These are phyloP conservation scores for Fusarium multiceps DNA, from an alignment of 2,329 filamentous ascomycete genomes.

Conservation along the genomic window DNA sequence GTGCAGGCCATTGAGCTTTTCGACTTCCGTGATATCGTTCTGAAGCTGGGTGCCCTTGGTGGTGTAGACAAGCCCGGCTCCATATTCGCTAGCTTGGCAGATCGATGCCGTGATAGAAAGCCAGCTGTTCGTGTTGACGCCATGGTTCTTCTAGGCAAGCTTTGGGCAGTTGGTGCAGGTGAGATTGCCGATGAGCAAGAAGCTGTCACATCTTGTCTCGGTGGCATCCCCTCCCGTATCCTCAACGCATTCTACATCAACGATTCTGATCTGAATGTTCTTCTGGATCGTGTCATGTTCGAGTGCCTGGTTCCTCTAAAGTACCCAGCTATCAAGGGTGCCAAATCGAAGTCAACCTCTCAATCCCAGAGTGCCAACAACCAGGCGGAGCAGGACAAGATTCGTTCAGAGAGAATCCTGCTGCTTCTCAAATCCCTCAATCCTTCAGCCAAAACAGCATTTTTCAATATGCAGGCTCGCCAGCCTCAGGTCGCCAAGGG, in stretches of 20 bases:
- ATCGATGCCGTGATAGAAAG: constrained; percentile 89
- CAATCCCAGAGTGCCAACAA: constrained; percentile 61
- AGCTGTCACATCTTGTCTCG: constrained; percentile 77
- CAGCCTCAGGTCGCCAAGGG: constrained; percentile 80
- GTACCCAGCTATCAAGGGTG: constrained; percentile 75
- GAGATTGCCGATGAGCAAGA: constrained; percentile 89
- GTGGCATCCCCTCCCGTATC: constrained; percentile 84
- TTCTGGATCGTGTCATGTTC: constrained; percentile 86
- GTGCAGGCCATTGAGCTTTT: constrained; percentile 86
- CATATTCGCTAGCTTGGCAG: constrained; percentile 82
- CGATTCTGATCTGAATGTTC: constrained; percentile 83
- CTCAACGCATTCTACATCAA: constrained; percentile 92
- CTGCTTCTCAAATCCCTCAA: constrained; percentile 84
- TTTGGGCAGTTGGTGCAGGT: constrained; percentile 93
- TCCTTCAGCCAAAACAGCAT: constrained; percentile 81
- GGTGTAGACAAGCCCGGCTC: constrained; percentile 81
- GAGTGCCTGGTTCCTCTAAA: constrained; percentile 90
- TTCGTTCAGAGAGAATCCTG: constrained; percentile 86
- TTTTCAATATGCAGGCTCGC: constrained; percentile 85
- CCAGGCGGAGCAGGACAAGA: constrained; percentile 76
- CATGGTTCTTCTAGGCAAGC: constrained; percentile 83
- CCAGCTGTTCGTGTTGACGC: constrained; percentile 84
- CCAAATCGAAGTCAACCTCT: constrained; percentile 69
- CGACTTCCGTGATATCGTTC: constrained; percentile 80
- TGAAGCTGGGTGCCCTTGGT: constrained; percentile 82